phyloP scores from a whole-genome alignment of 2,329 filamentous ascomycete species.

The Pseudogymnoascus sp. region DNA sequence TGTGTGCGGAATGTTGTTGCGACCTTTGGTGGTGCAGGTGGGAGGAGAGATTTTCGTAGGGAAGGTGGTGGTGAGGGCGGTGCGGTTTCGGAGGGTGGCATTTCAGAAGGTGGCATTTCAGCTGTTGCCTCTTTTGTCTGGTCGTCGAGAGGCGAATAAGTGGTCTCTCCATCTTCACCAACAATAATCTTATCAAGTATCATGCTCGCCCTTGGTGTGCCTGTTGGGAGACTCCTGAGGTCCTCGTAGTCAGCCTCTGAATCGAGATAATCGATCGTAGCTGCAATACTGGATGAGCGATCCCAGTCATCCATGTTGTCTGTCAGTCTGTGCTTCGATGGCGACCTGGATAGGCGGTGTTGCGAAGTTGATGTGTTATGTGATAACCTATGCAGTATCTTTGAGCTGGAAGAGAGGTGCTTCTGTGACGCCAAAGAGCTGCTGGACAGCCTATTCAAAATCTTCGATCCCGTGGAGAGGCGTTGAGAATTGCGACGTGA shows the following conservation, averaged over 20 bases:
- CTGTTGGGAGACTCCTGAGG: slow-evolving; percentile 12
- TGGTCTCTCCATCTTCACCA: background rate
- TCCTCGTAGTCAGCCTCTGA: slow-evolving; percentile 34
- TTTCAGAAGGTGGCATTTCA: background rate
- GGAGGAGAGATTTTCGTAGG: slow-evolving; percentile 57
- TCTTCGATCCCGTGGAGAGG: background rate
- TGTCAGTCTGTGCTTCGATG: background rate
- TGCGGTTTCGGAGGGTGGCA: slow-evolving; percentile 35
- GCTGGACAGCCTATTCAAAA: slow-evolving; percentile 1
- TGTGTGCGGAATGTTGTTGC: slow-evolving; percentile 83
- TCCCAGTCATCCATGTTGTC: slow-evolving; percentile 21
- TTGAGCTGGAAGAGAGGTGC: slow-evolving; percentile 12
- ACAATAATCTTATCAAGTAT: slow-evolving; percentile 4
- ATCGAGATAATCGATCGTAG: slow-evolving; percentile 51
- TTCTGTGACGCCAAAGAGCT: slow-evolving; percentile 1
- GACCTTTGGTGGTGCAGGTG: slow-evolving; percentile 66
- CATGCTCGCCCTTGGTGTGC: slow-evolving; percentile 3
- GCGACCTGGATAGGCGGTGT: slow-evolving; percentile 32
- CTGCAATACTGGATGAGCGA: slow-evolving; percentile 44
- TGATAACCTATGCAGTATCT: slow-evolving; percentile 24
- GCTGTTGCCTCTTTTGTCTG: background rate
- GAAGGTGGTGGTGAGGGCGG: slow-evolving; percentile 39
- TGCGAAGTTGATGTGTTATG: slow-evolving; percentile 23
- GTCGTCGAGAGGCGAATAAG: background rate
- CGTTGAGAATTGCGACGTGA: background rate